Percentiles rank a stretch among this genome's conserved stretches.
Conservation (phyloP, 2,329 filamentous ascomycete genomes). For the Chrysosporium keratinophilum region DNA sequence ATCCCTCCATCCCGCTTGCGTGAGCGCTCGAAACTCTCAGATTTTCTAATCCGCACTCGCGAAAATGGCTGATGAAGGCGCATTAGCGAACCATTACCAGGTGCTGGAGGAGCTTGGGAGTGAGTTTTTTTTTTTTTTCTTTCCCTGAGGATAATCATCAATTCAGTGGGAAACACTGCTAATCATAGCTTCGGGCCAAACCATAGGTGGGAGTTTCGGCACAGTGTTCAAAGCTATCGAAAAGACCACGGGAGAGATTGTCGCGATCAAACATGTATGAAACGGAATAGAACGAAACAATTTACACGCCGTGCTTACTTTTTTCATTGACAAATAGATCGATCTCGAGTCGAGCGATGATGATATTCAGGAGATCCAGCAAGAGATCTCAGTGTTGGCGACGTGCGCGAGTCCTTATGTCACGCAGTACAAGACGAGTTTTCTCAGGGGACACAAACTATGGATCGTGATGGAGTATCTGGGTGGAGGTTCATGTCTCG, state of each 20-base stretch:
- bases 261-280: slow-evolving; percentile 90
- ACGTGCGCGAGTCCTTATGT: slow-evolving; percentile 91
- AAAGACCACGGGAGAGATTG: slow-evolving; percentile 76
- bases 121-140: slow-evolving; percentile 41
- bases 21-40: not conserved
- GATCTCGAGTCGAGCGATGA: slow-evolving; percentile 98
- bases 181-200: slow-evolving; percentile 9
- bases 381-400: slow-evolving; percentile 89
- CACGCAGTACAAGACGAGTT: slow-evolving; percentile 93
- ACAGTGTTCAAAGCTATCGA: slow-evolving; percentile 96
- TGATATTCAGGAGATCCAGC: slow-evolving; percentile 95
- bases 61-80: slow-evolving; percentile 36
- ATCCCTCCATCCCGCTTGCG: not conserved
- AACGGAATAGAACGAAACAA: not conserved
- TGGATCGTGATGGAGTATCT: slow-evolving; percentile 99
- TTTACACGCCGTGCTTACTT: slow-evolving; percentile 2
- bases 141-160: not conserved
- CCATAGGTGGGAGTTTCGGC: slow-evolving; percentile 80
- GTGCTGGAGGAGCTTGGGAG: slow-evolving; percentile 93
- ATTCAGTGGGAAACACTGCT: not conserved
- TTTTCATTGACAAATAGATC: slow-evolving; percentile 50
- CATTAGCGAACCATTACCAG: slow-evolving; percentile 78
- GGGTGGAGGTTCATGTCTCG: slow-evolving; percentile 87
- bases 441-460: slow-evolving; percentile 88
- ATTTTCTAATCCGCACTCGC: not conserved